Conservation (phyloP, 2,329 filamentous ascomycete genomes). For the Apiospora arundinis region DNA sequence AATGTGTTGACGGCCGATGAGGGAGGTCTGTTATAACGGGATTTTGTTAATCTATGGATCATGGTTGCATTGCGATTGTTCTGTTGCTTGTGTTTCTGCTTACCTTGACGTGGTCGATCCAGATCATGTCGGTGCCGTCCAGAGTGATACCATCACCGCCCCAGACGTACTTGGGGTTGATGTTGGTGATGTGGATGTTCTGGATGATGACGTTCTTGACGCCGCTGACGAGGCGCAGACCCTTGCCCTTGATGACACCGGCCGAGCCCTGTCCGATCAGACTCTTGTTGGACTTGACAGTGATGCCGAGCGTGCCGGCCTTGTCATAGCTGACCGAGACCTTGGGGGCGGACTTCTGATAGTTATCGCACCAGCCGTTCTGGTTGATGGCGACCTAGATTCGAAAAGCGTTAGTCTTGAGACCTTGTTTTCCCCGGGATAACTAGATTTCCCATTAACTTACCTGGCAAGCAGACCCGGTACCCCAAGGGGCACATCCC, state of each 20-base stretch:
- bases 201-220: constrained; percentile 67
- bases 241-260: constrained; percentile 55
- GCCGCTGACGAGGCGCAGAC: constrained; percentile 38
- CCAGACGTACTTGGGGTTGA: constrained; percentile 66
- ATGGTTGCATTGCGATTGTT: no score
- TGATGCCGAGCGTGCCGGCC: constrained; percentile 57
- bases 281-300: constrained; percentile 63
- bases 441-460: no score
- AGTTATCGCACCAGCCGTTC: constrained; percentile 64
- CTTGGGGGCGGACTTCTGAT: constrained; percentile 58
- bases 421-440: not conserved
- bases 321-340: constrained; percentile 56
- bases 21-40: constrained; percentile 33
- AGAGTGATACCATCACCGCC: constrained; percentile 63
- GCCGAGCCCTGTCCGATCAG: constrained; percentile 58
- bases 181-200: constrained; percentile 60
- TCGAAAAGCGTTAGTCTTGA: no score
- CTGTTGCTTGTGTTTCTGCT: not conserved
- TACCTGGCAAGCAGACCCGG: constrained; percentile 56
- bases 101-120: constrained; percentile 33
- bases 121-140: constrained; percentile 28
- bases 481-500: constrained; percentile 66
- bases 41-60: not conserved
- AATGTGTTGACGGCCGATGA: constrained; percentile 51
- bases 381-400: constrained; percentile 60